Percentiles rank a stretch among this genome's conserved stretches.
phyloP scores from a whole-genome alignment of 140 eudicot species.

The Cichorium intybus region DNA sequence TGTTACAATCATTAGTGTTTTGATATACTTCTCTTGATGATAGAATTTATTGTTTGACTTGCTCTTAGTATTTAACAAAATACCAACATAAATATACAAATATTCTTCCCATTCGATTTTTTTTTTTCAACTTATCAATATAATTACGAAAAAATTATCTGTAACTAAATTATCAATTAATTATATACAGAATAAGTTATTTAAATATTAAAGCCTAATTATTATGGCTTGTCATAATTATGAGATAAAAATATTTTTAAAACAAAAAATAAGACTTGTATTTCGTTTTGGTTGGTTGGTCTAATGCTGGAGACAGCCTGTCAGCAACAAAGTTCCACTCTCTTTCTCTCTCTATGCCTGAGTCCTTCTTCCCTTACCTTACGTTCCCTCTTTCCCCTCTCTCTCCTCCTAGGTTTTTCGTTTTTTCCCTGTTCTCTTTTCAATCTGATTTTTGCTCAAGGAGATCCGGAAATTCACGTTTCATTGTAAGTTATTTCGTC shows the following conservation, averaged over 20 bases:
- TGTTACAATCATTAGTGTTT: too few relatives aligned
- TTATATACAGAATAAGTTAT: too few relatives aligned
- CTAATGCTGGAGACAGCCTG: slow-evolving; percentile 98
- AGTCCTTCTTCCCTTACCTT: slow-evolving; percentile 26
- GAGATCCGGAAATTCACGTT: slow-evolving; percentile 27
- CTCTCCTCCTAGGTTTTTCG: slow-evolving; percentile 32
- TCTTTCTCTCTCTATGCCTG: slow-evolving; percentile 25
- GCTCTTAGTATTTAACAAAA: too few relatives aligned
- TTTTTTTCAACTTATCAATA: too few relatives aligned
- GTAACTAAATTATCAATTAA: too few relatives aligned
- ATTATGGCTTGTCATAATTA: background rate
- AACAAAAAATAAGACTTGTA: background rate
- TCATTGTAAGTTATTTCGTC: slow-evolving; percentile 25
- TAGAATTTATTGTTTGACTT: too few relatives aligned
- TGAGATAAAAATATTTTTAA: background rate
- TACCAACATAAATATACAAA: too few relatives aligned
- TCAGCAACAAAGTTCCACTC: slow-evolving; percentile 64
- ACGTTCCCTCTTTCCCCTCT: slow-evolving; percentile 31
- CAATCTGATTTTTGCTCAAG: slow-evolving; percentile 19
- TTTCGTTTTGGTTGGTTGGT: slow-evolving; percentile 35
- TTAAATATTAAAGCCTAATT: background rate
- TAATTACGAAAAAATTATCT: too few relatives aligned
- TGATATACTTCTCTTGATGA: too few relatives aligned
- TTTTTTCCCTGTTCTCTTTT: slow-evolving; percentile 10
- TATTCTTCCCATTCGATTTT: too few relatives aligned